These are phyloP conservation scores for Ambrosiella beaveri DNA, from an alignment of 2,329 filamentous ascomycete species.

Conservation along the genomic window DNA sequence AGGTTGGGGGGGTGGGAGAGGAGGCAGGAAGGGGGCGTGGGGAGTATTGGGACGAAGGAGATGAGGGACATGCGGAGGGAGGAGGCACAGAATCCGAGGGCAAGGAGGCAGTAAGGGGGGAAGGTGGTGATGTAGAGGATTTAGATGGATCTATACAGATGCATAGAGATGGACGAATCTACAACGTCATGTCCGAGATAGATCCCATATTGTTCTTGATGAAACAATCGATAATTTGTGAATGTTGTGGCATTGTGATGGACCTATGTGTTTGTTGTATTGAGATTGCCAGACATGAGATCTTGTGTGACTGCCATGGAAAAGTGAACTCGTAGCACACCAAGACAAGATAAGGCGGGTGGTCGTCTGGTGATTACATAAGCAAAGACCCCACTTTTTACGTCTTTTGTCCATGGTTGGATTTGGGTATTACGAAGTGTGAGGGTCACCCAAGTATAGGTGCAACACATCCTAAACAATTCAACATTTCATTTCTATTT, in stretches of 20 bases:
- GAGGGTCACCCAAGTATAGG: too few species aligned
- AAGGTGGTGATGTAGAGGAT: background rate
- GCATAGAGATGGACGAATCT: background rate
- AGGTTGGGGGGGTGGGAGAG: slow-evolving; percentile 53
- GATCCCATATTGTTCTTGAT: background rate
- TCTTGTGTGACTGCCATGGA: too few species aligned
- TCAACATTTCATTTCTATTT: too few species aligned
- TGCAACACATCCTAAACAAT: too few species aligned
- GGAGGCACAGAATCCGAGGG: slow-evolving; percentile 68
- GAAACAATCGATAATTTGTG: too few species aligned
- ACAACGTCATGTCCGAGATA: background rate
- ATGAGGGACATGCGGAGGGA: slow-evolving; percentile 65
- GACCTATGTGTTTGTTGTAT: background rate
- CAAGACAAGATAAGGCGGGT: too few species aligned
- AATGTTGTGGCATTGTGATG: too few species aligned
- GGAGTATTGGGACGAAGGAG: slow-evolving; percentile 83
- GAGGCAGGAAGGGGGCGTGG: slow-evolving; percentile 67
- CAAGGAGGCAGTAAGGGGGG: slow-evolving; percentile 33
- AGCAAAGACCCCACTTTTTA: too few species aligned
- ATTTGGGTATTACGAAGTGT: too few species aligned
- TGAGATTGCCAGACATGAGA: background rate
- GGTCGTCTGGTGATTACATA: too few species aligned
- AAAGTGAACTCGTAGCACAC: too few species aligned
- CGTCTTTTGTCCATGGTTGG: too few species aligned
- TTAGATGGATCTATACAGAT: background rate